These are phyloP conservation scores for Schizothecium vesticola DNA, from an alignment of 495 filamentous ascomycete species.

Conservation along the genomic window DNA sequence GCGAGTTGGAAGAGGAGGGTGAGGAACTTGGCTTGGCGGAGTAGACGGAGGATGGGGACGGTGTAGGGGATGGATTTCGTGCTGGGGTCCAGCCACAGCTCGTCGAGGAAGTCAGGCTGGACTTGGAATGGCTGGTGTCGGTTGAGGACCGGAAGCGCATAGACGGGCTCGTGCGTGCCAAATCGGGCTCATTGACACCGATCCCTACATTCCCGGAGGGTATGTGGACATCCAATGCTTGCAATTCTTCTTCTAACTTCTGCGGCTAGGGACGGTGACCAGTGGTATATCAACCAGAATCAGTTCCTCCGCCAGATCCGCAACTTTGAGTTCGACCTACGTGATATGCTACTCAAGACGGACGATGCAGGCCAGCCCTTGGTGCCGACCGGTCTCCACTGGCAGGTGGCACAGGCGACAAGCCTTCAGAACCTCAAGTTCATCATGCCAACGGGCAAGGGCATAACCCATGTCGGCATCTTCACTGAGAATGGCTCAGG, in stretches of 20 bases:
- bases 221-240: not conserved
- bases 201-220: slow-evolving; percentile 35
- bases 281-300: slow-evolving; percentile 67
- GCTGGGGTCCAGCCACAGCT: too few species aligned
- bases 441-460: not conserved
- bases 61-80: too few species aligned
- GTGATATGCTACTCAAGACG: slow-evolving; percentile 42
- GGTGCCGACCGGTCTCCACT: slow-evolving; percentile 69
- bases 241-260: not conserved
- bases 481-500: slow-evolving; percentile 68
- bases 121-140: too few species aligned
- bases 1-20: too few species aligned
- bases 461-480: slow-evolving; percentile 51
- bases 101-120: too few species aligned
- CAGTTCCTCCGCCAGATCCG: slow-evolving; percentile 93
- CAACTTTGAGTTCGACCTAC: slow-evolving; percentile 84
- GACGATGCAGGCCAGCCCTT: slow-evolving; percentile 34
- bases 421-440: slow-evolving; percentile 67
- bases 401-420: slow-evolving; percentile 89
- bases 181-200: slow-evolving; percentile 29
- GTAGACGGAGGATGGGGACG: too few species aligned
- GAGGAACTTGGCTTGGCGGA: too few species aligned
- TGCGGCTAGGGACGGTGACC: not conserved
- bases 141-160: too few species aligned
- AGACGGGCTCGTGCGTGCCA: too few species aligned